Evolutionary conservation across 352 stramenopile genomes (phyloP).

Genomic region (Globisporangium nunn): DNA sequence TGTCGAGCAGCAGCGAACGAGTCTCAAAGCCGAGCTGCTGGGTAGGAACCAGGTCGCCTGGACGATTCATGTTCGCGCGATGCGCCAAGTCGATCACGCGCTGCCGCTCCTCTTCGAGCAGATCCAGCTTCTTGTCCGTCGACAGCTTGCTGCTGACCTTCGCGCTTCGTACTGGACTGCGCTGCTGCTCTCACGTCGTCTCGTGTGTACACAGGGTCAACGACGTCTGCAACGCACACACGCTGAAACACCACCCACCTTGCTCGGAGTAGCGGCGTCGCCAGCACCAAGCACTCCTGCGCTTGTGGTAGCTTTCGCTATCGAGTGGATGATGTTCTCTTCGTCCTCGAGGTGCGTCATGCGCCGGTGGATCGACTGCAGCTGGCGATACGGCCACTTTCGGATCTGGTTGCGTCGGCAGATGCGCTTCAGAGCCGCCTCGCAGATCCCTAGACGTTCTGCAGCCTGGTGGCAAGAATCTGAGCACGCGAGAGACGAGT

Average conservation of each 20-base stretch:
- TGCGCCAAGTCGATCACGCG: constrained; percentile 18
- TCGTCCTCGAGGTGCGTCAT: constrained; percentile 29
- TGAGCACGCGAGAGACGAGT: constrained; percentile 10
- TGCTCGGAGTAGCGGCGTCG: neutral
- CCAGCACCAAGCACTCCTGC: no score
- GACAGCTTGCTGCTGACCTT: neutral
- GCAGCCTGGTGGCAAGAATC: constrained; percentile 40
- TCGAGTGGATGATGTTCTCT: neutral
- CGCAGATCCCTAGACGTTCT: constrained; percentile 47
- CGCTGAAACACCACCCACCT: neutral
- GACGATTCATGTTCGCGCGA: neutral
- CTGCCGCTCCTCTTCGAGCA: constrained; percentile 21
- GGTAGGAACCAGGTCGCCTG: neutral
- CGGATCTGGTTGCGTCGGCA: constrained; percentile 62
- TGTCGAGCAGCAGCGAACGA: neutral
- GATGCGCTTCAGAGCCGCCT: constrained; percentile 79
- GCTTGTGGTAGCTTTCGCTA: neutral
- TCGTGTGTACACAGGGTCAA: constrained; percentile 9
- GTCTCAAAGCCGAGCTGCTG: neutral
- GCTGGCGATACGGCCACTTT: constrained; percentile 69
- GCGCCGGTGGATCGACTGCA: constrained; percentile 48
- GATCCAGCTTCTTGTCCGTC: constrained; percentile 11
- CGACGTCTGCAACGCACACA: no score
- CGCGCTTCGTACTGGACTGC: neutral
- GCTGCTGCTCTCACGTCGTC: neutral